Evolutionary conservation across 2,329 filamentous ascomycete species (phyloP), one percentile per base, ranked within the genome.

Genomic region (Leptographium procerum): DNA sequence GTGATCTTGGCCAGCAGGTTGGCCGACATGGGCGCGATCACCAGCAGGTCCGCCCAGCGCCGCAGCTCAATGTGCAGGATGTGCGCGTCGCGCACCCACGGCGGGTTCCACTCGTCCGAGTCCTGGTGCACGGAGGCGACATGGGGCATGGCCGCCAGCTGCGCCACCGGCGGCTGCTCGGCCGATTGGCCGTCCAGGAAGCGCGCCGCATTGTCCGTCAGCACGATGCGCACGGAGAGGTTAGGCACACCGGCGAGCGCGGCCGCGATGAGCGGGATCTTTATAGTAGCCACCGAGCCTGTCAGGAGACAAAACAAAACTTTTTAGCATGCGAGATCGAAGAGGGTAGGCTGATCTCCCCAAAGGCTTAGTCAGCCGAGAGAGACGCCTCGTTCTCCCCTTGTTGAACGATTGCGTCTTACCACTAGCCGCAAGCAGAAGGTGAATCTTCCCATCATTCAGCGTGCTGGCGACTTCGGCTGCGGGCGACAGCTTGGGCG

Each of bases 41-140:
- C 78, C 66, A 96, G 77, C 3, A 95, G 66, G 69, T 96, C 81
- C 0, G 90, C 89, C 91, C 88, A 65, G 22, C 87, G 79, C 33
- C 91, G 78, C 57, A 96, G 74, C 70, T 95, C 89, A 65, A 99
- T 97, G 68, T 99, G 94, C 58, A 97, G 73, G 52, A 99, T 95
- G 3, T 78, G 77, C n/a, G 82, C 82, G 4, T 87, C 89, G 2
- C 91, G 80, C 26, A 78, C 81, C 92, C 92, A 97, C 0, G 88
- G 83, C 50, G 77, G 75, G 14, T 77, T 72, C 1, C 71, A 75
- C 91, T 91, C 96, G 71, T 97, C 94, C 63, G 91, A 88, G n/a
- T 83, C 81, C 10, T 79, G 76, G 71, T 96, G 91, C 53, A 96
- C 78, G 24, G 78, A 88, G 50, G 95, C 90, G 8, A 97, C 88